Conservation (phyloP, 495 filamentous ascomycete genomes). For the Pseudevernia furfuracea region DNA sequence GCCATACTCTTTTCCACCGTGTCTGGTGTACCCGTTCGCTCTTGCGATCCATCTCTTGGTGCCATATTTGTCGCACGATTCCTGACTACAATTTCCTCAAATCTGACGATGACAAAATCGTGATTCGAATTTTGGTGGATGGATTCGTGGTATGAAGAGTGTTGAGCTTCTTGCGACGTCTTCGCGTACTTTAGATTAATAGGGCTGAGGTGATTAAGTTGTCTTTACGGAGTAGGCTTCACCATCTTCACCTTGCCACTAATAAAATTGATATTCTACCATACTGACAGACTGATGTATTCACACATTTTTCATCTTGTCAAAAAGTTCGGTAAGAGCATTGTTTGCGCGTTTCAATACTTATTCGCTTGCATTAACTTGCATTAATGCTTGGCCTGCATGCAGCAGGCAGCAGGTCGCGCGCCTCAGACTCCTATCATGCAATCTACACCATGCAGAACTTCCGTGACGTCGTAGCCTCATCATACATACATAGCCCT, state of each 20-base stretch:
- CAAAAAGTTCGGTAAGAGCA: background rate
- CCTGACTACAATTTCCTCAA: background rate
- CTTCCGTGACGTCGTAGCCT: slow-evolving; percentile 8
- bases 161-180: background rate
- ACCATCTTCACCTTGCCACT: background rate
- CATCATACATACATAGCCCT: slow-evolving; percentile 1
- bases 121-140: slow-evolving; percentile 12
- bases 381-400: background rate
- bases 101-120: slow-evolving; percentile 6
- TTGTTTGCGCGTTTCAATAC: background rate
- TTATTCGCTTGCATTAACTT: background rate
- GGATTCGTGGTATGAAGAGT: background rate
- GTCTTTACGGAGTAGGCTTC: background rate
- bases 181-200: background rate
- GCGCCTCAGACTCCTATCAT: background rate
- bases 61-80: slow-evolving; percentile 34
- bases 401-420: too few relatives aligned
- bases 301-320: background rate
- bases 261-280: background rate
- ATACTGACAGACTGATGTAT: too few relatives aligned
- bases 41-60: slow-evolving; percentile 40
- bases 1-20: slow-evolving; percentile 70
- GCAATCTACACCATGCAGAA: background rate
- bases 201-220: slow-evolving; percentile 3
- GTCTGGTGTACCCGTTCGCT: slow-evolving; percentile 49